phyloP scores from a whole-genome alignment of 2,329 filamentous ascomycete species.

The Cladosporium sp. region DNA sequence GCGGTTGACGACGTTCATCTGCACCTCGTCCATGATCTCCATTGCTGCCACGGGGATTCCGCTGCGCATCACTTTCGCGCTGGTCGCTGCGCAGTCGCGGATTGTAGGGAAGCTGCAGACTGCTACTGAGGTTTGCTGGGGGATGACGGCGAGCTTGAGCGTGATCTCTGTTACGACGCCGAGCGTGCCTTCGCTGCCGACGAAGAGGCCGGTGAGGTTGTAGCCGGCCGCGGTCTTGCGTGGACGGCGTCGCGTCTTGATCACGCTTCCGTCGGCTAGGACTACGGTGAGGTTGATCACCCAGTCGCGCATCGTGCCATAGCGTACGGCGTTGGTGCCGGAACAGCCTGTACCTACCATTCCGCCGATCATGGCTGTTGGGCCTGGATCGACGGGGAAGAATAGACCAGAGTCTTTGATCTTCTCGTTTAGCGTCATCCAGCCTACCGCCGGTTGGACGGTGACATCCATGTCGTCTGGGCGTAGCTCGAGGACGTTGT shows the following conservation, averaged over 20 bases:
- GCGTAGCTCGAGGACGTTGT: slow-evolving; percentile 72
- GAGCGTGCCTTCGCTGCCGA: slow-evolving; percentile 77
- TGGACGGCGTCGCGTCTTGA: slow-evolving; percentile 74
- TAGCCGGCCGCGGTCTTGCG: slow-evolving; percentile 77
- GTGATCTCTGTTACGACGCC: slow-evolving; percentile 80
- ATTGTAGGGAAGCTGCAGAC: slow-evolving; percentile 77
- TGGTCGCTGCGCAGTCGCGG: slow-evolving; percentile 66
- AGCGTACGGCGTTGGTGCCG: slow-evolving; percentile 67
- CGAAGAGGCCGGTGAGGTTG: slow-evolving; percentile 74
- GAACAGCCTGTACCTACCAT: slow-evolving; percentile 75
- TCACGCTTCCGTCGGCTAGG: slow-evolving; percentile 70
- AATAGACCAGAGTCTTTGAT: slow-evolving; percentile 74
- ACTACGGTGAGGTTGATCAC: slow-evolving; percentile 79
- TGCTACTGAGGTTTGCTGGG: slow-evolving; percentile 71
- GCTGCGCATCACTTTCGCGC: slow-evolving; percentile 71
- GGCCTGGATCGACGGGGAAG: slow-evolving; percentile 85
- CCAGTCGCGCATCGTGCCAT: slow-evolving; percentile 87
- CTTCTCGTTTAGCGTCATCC: slow-evolving; percentile 80
- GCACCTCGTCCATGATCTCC: slow-evolving; percentile 85
- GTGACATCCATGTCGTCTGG: slow-evolving; percentile 89
- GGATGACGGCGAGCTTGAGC: slow-evolving; percentile 72
- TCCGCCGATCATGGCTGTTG: slow-evolving; percentile 69
- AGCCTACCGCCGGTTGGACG: slow-evolving; percentile 86
- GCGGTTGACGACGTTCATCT: slow-evolving; percentile 78
- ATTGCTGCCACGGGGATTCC: slow-evolving; percentile 71